Base-by-base conservation (phyloP, 345 rosid species). In the Populus simonii region DNA sequence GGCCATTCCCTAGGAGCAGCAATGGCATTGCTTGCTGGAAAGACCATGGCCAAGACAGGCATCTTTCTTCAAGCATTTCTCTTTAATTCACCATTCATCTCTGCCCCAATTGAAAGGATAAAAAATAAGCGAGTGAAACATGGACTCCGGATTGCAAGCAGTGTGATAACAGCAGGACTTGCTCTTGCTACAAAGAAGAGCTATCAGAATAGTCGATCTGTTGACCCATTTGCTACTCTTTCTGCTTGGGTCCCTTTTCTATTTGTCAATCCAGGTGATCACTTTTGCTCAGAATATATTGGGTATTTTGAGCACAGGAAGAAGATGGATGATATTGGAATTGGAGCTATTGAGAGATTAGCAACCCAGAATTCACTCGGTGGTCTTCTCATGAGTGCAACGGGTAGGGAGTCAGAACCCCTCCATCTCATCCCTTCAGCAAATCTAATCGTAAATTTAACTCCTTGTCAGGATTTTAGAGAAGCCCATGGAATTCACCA, bases 1-100 rank as follows among this genome's bases (percentile, higher is more conserved):
- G 99, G 99, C 72, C 97, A 96, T 81, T 94, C 97, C 76, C 89
- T 96, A 22, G 98, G 99, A 69, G 89, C 97, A 53, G 92, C 97
- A 79, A 84, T 92, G 89, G 96, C 92, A 16, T 73, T 92, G 84
- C 86, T 92, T 38, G 90, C 92, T 0, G 97, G 97, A 71, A 94
- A 90, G 86, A 91, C 89, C 57, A 83, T 89, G 85, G 95, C 92
- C 27, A 85, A 89, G 84, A 80, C 90, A 0, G 91, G 96, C 7
- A 62, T 71, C 68, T 85, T 89, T 33, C 83, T 92, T 0, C 86
- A 88, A 81, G 81, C 95, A 23, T 94, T 89, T 53, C 90, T 92
- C 51, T 96, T 96, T 43, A 96, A 96, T 79, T 87, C 99, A 8
- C 98, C 98, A 0, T 94, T 90, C 75, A 68, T 94, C 68, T 91